These are phyloP conservation scores for Moringa oleifera DNA, from an alignment of 345 rosid species.

Conservation along the genomic window DNA sequence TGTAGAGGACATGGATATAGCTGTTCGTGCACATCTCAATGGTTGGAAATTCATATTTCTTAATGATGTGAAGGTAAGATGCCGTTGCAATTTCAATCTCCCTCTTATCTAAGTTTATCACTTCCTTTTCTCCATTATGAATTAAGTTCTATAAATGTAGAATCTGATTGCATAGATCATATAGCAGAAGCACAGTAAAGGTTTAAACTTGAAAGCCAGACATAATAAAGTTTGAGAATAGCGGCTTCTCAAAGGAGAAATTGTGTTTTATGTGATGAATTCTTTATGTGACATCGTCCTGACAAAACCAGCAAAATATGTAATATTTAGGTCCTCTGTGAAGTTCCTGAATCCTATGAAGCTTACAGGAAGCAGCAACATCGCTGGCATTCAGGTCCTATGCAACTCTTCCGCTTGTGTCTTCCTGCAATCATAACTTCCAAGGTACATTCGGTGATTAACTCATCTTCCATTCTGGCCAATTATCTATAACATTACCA, in stretches of 20 bases:
- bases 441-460: slow-evolving; percentile 36
- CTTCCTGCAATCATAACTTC: slow-evolving; percentile 71
- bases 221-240: too few relatives aligned
- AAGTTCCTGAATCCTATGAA: slow-evolving; percentile 85
- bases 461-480: slow-evolving; percentile 5
- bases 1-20: slow-evolving; percentile 88
- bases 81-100: not conserved
- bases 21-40: slow-evolving; percentile 80
- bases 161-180: not conserved
- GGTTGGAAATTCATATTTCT: slow-evolving; percentile 88
- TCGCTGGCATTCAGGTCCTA: slow-evolving; percentile 94
- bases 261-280: too few relatives aligned
- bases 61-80: slow-evolving; percentile 66
- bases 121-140: slow-evolving; percentile 1
- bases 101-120: not conserved
- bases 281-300: not conserved
- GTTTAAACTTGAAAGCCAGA: not conserved
- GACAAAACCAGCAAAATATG: slow-evolving; percentile 5
- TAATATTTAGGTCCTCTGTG: slow-evolving; percentile 62
- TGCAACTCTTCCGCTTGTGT: slow-evolving; percentile 89
- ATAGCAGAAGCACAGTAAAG: not conserved
- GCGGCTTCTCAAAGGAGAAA: too few relatives aligned
- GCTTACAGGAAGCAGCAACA: slow-evolving; percentile 93
- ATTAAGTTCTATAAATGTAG: not conserved
- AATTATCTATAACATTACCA: not conserved